Base-by-base conservation (phyloP, 164 flowering plant species). In the Stephania yunnanensis region DNA sequence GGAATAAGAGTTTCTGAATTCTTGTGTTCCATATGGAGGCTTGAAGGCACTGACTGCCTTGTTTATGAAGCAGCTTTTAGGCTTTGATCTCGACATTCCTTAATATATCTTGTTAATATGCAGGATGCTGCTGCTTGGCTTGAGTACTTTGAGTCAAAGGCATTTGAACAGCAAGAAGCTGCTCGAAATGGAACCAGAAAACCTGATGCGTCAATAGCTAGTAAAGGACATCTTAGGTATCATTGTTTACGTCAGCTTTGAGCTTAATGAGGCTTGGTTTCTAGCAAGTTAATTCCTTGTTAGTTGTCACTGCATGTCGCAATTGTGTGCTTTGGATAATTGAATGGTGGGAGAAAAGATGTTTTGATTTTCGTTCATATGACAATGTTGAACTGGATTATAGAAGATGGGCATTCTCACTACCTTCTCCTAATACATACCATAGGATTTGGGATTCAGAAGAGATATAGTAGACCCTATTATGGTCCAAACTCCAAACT, bases 51-150 rank as follows among this genome's bases (percentile, higher is more conserved):
- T 42, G 48, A 36, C 42, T 48, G 58, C 66, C 42, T 29, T 20
- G 46, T 46, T 42, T 31, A 5, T 53, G 19, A 19, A 31, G 29
- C 42, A 13, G 30, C 13, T 64, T 71, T 46, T 71, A 36, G 55
- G 52, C 29, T 76, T 50, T 46, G 25, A 19, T 46, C 53, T 11
- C 13, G 17, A 7, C 66, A 3, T 30, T 68, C 46, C 68, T 42
- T 61, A 65, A 50, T 29, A 71, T n/a, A 30, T 13, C 45, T n/a
- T 73, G 13, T 53, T 19, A 68, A 76, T 77, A 45, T 84, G 76
- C 88, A 95, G 99, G 99, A 95, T 88, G 99, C 99, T 80, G 99
- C 99, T 83, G 99, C 99, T 75, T 95, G 98, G 97, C 97, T 95
- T 50, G 99, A 95, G 85, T 95, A 95, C 80, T 95, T 95, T 82